Conservation (phyloP, 345 rosid species). For the Corchorus capsularis region DNA sequence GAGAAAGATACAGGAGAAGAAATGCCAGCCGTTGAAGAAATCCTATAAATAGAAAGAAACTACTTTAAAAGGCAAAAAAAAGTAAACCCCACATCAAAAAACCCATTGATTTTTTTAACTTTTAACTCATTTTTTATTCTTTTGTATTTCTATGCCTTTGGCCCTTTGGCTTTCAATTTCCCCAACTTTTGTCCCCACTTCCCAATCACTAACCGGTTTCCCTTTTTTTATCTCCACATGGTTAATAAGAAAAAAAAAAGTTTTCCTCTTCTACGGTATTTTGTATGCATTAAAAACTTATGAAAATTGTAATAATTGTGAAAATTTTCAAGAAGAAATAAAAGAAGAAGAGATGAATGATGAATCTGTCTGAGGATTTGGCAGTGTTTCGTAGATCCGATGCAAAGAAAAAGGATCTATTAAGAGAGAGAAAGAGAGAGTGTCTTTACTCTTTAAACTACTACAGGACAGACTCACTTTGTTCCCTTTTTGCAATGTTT, state of each 20-base stretch:
- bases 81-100: neutral
- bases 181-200: constrained; percentile 10
- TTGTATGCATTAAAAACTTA: neutral
- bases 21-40: constrained; percentile 20
- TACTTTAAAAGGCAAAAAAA: neutral
- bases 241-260: neutral
- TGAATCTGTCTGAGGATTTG: constrained; percentile 16
- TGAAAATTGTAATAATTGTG: neutral
- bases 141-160: neutral
- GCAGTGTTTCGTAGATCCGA: constrained; percentile 41
- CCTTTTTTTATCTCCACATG: constrained; percentile 15
- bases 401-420: constrained; percentile 8
- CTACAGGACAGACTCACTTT: constrained; percentile 20
- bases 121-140: constrained; percentile 14
- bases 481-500: constrained; percentile 16
- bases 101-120: neutral
- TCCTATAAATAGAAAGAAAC: constrained; percentile 26
- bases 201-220: neutral
- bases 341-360: neutral
- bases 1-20: neutral
- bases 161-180: neutral
- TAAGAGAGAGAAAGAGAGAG: neutral
- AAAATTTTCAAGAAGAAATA: neutral
- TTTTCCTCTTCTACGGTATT: neutral
- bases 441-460: constrained; percentile 15